A percentile compares a stretch with the other conserved stretches of the same genome.
Conservation (phyloP, 306 rosid genomes). For the Arachis stenosperma region DNA sequence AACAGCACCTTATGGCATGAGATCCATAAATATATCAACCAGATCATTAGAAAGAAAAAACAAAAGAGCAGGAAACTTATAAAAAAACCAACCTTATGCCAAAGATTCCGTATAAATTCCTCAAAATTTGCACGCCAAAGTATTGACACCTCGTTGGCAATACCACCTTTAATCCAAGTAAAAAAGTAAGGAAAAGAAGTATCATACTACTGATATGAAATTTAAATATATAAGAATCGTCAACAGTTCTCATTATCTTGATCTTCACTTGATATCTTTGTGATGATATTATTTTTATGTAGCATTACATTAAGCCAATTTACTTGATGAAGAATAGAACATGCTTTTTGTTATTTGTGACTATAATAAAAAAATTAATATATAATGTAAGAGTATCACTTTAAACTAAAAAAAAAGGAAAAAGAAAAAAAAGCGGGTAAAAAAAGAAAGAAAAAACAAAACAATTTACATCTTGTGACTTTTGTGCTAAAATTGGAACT, state of each 20-base stretch:
- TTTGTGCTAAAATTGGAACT: too few relatives aligned
- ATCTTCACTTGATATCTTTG: constrained; percentile 2
- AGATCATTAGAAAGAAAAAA: constrained; percentile 14
- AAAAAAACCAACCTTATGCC: constrained; percentile 69
- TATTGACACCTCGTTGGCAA: constrained; percentile 48
- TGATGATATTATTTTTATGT: constrained; percentile 1
- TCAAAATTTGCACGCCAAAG: constrained; percentile 92
- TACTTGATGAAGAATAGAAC: background rate
- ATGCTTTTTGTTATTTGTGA: background rate
- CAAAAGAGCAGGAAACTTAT: constrained; percentile 21
- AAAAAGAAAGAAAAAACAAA: too few relatives aligned
- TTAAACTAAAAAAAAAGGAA: too few relatives aligned
- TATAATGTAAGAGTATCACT: too few relatives aligned
- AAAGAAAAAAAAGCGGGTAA: too few relatives aligned
- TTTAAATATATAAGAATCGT: background rate
- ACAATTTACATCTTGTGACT: too few relatives aligned
- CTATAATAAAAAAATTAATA: too few relatives aligned
- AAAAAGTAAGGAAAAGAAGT: background rate
- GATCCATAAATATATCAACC: constrained; percentile 27
- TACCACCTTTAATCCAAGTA: constrained; percentile 44
- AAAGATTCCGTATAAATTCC: constrained; percentile 69
- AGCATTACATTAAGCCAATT: constrained; percentile 1
- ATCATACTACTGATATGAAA: constrained; percentile 26
- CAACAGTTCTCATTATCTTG: background rate
- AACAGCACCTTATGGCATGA: constrained; percentile 3